Base-by-base conservation (phyloP, 2,329 filamentous ascomycete species). In the Alternaria solani region DNA sequence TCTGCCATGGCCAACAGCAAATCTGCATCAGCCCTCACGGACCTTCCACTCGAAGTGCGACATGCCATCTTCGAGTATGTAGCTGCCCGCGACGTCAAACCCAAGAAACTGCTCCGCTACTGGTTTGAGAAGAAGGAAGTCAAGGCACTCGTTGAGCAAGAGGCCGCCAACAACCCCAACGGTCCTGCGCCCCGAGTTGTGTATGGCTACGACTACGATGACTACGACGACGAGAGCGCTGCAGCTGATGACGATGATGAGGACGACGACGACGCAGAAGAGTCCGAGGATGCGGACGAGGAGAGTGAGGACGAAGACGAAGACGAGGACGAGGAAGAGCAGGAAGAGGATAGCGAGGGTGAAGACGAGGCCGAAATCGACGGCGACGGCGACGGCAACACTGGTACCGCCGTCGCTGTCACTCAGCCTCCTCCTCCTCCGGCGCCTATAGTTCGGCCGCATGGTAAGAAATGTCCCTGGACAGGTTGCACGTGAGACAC, bases 91-190 rank as follows among this genome's bases (percentile, higher is more conserved):
- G 49, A 66, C 6, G 30, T 53, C 6, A 55, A 67, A 56, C 65
- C 73, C 6, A 66, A 71, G 55, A 67, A 68, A 56, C 52, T 77
- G 11, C 63, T 78, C 23, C 69, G 69, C 42, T 63, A 69, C 42
- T 78, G 75, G 75, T 77, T 78, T 57, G 76, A 78, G 67, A 76
- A 70, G 67, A 64, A 67, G 46, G 75, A 78, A 23, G 43, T 71
- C 42, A 65, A 64, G 32, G 55, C 66, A 55, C 44, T 60, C 7
- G 59, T 68, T 6, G 69, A 67, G 14, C 32, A 65, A 28, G 20
- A 61, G 4, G 47, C 41, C 9, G 56, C 57, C 18, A 18, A 56
- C 44, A 44, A 70, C 46, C 65, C 70, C 6, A 48, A 47, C n/a
- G 57, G 47, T 4, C 54, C 57, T 8, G 51, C 52, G 25, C 60